Evolutionary conservation across 495 filamentous ascomycete species (phyloP), one percentile per base, ranked within the genome.

Genomic region (Penicillium parvum): DNA sequence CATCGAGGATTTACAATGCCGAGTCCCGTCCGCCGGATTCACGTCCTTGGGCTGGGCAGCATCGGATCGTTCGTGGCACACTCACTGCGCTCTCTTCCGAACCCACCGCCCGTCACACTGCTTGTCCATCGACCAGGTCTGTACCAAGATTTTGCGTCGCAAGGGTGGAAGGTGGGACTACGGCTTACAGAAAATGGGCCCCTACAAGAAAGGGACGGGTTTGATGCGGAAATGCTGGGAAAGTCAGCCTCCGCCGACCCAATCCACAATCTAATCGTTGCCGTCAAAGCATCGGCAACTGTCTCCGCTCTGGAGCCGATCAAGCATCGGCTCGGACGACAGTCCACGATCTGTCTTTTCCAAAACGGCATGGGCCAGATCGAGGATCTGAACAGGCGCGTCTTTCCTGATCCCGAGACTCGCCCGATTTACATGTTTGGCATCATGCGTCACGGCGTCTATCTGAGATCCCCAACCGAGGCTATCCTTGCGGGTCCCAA

Each of bases 51-150:
- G 4, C 50, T 67, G 18, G 76, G 76, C 17, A 75, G 61, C 43
- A 60, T 78, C n/a, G 76, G 75, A 1, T 64, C 60, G 3, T 71
- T 80, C 16, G 61, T 77, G 27, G 76, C 75, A 2, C 74, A 79
- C 42, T 64, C 68, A 5, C 50, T 79, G 11, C 65, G 65, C 3
- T 63, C 64, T 26, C 52, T 77, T 6, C 60, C 74, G 1, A 60
- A 69, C 36, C 71, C 70, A 21, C 76, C 75, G n/a, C 64, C 72
- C 0, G 58, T 78, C 20, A 72, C 71, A 7, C 61, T 79, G 12
- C 54, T 78, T 15, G 55, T 74, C 25, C 71, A 71, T 44, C 52
- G 60, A 14, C 43, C 46, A 43, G 40, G 14, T 18, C 43, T 59
- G 7, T 53, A 50, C 42, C 32, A 56, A 5, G 41, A 58, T 19